phyloP scores from a whole-genome alignment of 169 alveolate species.

The Perkinsus chesapeaki region DNA sequence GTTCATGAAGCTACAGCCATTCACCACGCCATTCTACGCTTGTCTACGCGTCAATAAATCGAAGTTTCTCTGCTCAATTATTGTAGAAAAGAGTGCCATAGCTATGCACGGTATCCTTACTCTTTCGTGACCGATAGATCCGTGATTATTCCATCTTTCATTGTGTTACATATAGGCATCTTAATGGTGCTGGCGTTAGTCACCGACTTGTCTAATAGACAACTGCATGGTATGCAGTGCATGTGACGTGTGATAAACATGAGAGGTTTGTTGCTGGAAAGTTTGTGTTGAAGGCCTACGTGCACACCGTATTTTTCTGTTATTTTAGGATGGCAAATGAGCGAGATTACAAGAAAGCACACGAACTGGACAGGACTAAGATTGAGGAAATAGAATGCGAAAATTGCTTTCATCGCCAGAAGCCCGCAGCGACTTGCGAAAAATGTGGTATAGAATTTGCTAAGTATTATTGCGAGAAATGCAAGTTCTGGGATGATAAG shows the following conservation, averaged over 20 bases:
- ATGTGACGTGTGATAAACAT: too few species aligned
- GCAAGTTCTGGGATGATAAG: conserved; percentile 42
- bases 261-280: too few species aligned
- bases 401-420: conserved; percentile 18
- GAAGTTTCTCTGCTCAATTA: background rate
- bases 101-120: too few species aligned
- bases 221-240: too few species aligned
- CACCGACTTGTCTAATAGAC: too few species aligned
- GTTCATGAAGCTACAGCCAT: background rate
- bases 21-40: background rate
- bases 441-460: conserved; percentile 19
- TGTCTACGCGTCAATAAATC: background rate
- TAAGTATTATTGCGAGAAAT: conserved; percentile 17
- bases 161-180: too few species aligned
- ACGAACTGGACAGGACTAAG: conserved; percentile 21
- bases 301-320: too few species aligned
- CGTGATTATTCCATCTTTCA: too few species aligned
- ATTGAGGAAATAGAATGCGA: conserved; percentile 26
- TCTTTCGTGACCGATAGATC: too few species aligned
- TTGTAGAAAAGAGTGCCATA: background rate
- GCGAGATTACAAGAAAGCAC: conserved; percentile 2
- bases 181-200: too few species aligned
- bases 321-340: background rate
- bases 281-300: too few species aligned
- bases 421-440: conserved; percentile 10